These are phyloP conservation scores for Pyricularia grisea DNA, from an alignment of 2,329 filamentous ascomycete genomes.

Conservation along the genomic window DNA sequence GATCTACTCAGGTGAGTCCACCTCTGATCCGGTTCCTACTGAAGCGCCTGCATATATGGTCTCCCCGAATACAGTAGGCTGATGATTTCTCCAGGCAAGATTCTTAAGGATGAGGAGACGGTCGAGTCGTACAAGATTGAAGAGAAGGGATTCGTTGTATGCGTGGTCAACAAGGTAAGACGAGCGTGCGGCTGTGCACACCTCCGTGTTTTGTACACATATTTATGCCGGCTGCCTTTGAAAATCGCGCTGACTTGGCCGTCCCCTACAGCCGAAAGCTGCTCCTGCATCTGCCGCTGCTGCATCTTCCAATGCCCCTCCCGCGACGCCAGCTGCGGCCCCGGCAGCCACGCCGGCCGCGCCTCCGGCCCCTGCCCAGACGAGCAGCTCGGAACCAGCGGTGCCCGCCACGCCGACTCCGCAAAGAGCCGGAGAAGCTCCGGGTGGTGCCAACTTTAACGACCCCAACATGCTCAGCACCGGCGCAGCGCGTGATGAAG, in stretches of 20 bases:
- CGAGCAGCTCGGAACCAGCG: slow-evolving; percentile 31
- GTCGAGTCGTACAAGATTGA: slow-evolving; percentile 97
- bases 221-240: too few relatives aligned
- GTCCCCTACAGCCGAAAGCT: slow-evolving; percentile 56
- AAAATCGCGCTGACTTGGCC: slow-evolving; percentile 7
- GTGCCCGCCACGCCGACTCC: slow-evolving; percentile 46
- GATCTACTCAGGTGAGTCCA: slow-evolving; percentile 81
- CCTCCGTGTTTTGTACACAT: not conserved
- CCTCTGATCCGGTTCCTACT: not conserved
- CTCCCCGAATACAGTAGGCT: not conserved
- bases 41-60: not conserved
- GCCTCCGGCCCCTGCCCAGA: slow-evolving; percentile 31
- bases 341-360: slow-evolving; percentile 24
- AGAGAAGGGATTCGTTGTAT: slow-evolving; percentile 98
- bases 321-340: slow-evolving; percentile 36
- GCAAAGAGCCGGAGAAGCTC: slow-evolving; percentile 20
- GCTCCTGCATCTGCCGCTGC: slow-evolving; percentile 35
- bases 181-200: slow-evolving; percentile 3
- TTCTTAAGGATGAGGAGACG: slow-evolving; percentile 94
- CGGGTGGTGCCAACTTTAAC: slow-evolving; percentile 41
- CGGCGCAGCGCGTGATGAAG: slow-evolving; percentile 71
- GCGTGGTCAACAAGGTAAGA: slow-evolving; percentile 90
- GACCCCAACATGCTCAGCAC: slow-evolving; percentile 78
- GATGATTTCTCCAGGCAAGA: slow-evolving; percentile 63
- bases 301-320: slow-evolving; percentile 37